Evolutionary conservation across 2,329 filamentous ascomycete genomes (phyloP).

Genomic region (Tolypocladium inflatum): DNA sequence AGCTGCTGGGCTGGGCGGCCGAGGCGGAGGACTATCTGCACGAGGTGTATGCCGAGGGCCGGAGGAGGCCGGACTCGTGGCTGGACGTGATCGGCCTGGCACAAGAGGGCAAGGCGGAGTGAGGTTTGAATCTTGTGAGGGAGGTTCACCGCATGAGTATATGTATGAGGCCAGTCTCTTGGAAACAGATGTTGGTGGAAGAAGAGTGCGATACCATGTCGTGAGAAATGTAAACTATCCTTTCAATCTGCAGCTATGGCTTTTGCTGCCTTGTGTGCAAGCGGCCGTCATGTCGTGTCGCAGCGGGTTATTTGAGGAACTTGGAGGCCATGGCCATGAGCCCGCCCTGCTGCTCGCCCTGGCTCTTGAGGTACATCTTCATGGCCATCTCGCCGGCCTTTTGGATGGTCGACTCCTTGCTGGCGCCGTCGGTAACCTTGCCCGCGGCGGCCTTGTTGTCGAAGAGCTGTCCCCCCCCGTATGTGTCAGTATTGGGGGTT

Average conservation of each 20-base stretch:
- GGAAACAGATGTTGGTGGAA: not conserved
- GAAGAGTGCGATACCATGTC: not conserved
- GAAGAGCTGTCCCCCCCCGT: conserved; percentile 38
- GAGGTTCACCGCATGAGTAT: not conserved
- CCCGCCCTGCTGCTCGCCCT: conserved; percentile 38
- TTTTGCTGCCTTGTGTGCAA: not conserved
- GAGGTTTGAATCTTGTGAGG: too few species aligned
- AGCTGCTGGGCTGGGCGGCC: conserved; percentile 48
- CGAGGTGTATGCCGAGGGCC: conserved; percentile 34
- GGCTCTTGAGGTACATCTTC: conserved; percentile 83
- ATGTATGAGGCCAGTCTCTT: too few species aligned
- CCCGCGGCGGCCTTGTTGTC: conserved; percentile 47
- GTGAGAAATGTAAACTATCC: not conserved
- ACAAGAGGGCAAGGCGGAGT: conserved; percentile 3
- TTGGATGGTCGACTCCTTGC: conserved; percentile 73
- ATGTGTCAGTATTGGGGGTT: not conserved
- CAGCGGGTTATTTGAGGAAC: conserved; percentile 23
- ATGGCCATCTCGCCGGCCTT: conserved; percentile 77
- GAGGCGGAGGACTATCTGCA: conserved; percentile 48
- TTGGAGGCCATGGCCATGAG: conserved; percentile 37
- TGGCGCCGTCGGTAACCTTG: conserved; percentile 46
- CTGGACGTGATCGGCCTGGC: conserved; percentile 40
- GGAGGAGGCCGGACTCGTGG: conserved; percentile 45
- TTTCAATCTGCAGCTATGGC: too few species aligned
- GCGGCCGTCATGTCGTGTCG: not conserved